phyloP scores from a whole-genome alignment of 2,329 filamentous ascomycete species.

The Botryotinia globosa region DNA sequence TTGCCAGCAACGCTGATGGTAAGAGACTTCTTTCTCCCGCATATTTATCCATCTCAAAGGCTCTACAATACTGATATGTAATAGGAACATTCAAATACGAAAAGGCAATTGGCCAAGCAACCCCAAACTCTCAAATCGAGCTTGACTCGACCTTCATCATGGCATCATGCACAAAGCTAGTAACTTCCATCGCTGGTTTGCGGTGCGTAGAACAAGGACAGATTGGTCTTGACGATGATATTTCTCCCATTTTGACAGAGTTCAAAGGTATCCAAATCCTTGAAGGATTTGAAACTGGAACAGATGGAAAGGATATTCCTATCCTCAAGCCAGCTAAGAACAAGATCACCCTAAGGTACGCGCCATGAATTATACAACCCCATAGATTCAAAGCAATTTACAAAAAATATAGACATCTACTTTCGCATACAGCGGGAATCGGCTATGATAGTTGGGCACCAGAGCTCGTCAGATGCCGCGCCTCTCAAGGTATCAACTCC shows the following conservation, averaged over 20 bases:
- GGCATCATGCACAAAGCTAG: slow-evolving; percentile 56
- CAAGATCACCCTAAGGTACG: slow-evolving; percentile 34
- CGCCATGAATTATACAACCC: neutral
- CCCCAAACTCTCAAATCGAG: slow-evolving; percentile 54
- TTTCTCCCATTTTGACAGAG: slow-evolving; percentile 31
- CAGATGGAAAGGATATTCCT: slow-evolving; percentile 21
- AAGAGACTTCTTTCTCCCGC: neutral
- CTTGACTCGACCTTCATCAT: slow-evolving; percentile 60
- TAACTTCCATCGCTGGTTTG: slow-evolving; percentile 51
- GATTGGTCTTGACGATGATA: slow-evolving; percentile 48
- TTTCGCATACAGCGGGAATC: slow-evolving; percentile 32
- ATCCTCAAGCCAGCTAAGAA: slow-evolving; percentile 27
- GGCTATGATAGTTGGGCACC: slow-evolving; percentile 24
- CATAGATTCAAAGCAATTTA: neutral
- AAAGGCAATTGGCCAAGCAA: slow-evolving; percentile 39
- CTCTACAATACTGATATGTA: neutral
- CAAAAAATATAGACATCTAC: slow-evolving; percentile 24
- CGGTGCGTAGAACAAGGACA: slow-evolving; percentile 54
- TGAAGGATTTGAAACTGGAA: slow-evolving; percentile 28
- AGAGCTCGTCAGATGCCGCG: neutral
- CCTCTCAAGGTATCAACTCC: neutral
- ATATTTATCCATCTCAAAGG: neutral
- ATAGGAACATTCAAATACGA: slow-evolving; percentile 40
- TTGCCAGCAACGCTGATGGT: slow-evolving; percentile 28
- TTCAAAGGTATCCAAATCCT: slow-evolving; percentile 32